A percentile compares a stretch with the other conserved stretches of the same genome.
phyloP scores from a whole-genome alignment of 768 basidiomycete species.

The Lentinula boryana region DNA sequence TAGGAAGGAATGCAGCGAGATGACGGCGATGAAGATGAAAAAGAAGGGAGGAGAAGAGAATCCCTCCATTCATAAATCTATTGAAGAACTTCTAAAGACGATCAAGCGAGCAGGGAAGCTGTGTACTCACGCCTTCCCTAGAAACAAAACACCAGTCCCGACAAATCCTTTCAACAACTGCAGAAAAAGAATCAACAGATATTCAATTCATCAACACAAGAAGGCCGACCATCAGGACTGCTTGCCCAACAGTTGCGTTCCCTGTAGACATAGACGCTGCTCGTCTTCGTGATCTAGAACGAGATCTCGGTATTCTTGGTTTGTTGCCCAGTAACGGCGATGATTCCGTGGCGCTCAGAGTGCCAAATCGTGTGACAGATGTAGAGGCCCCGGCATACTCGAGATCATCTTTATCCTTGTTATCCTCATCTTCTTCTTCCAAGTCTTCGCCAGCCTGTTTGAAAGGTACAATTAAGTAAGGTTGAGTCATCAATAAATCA shows the following conservation, averaged over 20 bases:
- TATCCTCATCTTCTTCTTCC: conserved; percentile 81
- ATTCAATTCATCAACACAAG: not conserved
- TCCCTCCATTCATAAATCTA: conserved; percentile 93
- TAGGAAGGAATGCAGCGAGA: conserved; percentile 92
- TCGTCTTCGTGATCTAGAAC: conserved; percentile 50
- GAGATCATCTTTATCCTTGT: conserved; percentile 33
- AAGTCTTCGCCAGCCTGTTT: conserved; percentile 84
- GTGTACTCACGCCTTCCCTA: conserved; percentile 92
- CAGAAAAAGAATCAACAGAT: conserved; percentile 13
- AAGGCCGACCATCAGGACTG: conserved; percentile 74
- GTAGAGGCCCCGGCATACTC: not conserved
- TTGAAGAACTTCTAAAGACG: not conserved
- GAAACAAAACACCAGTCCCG: conserved; percentile 92
- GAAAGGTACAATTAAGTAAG: conserved; percentile 7
- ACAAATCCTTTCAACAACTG: conserved; percentile 76
- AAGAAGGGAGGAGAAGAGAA: conserved; percentile 79
- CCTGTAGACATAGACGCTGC: conserved; percentile 62
- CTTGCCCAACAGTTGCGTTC: conserved; percentile 87
- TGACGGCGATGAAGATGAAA: conserved; percentile 73
- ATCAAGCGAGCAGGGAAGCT: not conserved
- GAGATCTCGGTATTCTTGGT: conserved; percentile 27
- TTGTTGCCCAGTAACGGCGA: conserved; percentile 41
- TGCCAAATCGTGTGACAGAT: conserved; percentile 23
- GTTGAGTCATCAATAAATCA: not conserved
- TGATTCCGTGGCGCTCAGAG: not conserved